These are phyloP conservation scores for Aspergillus aculeatus DNA, from an alignment of 2,329 filamentous ascomycete species.

Conservation along the genomic window DNA sequence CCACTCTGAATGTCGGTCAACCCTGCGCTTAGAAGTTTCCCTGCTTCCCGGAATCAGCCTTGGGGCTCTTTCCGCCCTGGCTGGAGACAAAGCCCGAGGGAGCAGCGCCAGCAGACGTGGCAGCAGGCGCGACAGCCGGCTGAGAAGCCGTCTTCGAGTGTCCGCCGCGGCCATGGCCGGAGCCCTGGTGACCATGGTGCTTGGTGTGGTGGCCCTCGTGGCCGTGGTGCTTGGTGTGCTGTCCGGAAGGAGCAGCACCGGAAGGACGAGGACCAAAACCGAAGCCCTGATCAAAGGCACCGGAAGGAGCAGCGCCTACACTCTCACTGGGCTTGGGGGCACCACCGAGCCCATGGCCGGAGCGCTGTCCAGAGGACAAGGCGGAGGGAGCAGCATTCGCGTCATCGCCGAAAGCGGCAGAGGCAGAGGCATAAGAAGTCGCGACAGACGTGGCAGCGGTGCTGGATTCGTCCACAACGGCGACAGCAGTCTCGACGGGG, in stretches of 20 bases:
- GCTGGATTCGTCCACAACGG: not conserved
- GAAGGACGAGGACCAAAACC: not conserved
- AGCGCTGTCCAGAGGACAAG: too few relatives aligned
- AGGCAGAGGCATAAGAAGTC: not conserved
- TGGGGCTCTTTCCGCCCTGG: too few relatives aligned
- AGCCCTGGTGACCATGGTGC: not conserved
- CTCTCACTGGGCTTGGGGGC: too few relatives aligned
- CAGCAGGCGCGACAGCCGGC: not conserved
- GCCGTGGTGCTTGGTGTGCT: not conserved
- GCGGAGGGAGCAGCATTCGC: too few relatives aligned
- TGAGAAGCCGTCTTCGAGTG: not conserved
- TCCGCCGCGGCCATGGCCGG: not conserved
- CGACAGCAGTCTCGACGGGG: not conserved
- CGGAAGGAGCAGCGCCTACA: too few relatives aligned
- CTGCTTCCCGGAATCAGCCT: too few relatives aligned
- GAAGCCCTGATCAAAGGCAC: too few relatives aligned
- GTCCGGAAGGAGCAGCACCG: not conserved
- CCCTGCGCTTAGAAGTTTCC: too few relatives aligned
- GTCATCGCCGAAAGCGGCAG: too few relatives aligned
- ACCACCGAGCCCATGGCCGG: too few relatives aligned
- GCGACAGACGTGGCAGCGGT: not conserved
- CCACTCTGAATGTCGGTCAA: too few relatives aligned
- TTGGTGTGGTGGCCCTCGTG: not conserved
- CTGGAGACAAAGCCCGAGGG: too few relatives aligned
- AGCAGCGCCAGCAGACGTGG: not conserved